A percentile compares a stretch with the other conserved stretches of the same genome.
Evolutionary conservation across 768 basidiomycete genomes (phyloP).

Genomic region (Cyclocybe aegerita): DNA sequence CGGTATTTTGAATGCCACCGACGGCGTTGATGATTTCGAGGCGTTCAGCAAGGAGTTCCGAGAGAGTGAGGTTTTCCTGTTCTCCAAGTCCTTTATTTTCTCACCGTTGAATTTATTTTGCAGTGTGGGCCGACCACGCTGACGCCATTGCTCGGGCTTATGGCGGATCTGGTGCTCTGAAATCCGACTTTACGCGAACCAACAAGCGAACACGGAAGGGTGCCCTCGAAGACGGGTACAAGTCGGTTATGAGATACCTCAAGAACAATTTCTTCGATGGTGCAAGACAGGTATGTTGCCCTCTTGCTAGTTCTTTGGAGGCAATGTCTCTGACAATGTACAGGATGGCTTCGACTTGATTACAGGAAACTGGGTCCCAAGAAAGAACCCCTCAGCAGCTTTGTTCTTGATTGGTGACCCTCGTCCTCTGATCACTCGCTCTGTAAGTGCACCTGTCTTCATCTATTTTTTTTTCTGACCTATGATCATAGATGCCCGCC

Average conservation of each 20-base stretch:
- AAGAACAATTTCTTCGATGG: conserved; percentile 99
- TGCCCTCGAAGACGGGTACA: conserved; percentile 79
- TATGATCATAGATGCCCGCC: conserved; percentile 70
- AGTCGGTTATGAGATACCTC: conserved; percentile 81
- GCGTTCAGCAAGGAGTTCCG: conserved; percentile 81
- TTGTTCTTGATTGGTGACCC: conserved; percentile 74
- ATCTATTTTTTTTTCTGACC: conserved; percentile 3
- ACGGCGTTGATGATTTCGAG: conserved; percentile 80
- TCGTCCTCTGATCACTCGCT: conserved; percentile 80
- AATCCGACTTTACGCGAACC: conserved; percentile 95
- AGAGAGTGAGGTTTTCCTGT: conserved; percentile 58
- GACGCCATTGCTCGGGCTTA: conserved; percentile 89
- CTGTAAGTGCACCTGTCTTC: conserved; percentile 50
- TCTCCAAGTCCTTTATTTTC: background rate
- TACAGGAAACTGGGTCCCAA: conserved; percentile 89
- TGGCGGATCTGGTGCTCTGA: conserved; percentile 92
- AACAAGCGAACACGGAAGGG: conserved; percentile 86
- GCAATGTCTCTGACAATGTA: background rate
- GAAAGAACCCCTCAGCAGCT: conserved; percentile 66
- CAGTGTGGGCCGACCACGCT: conserved; percentile 98
- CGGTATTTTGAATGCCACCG: conserved; percentile 70
- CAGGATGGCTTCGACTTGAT: conserved; percentile 95
- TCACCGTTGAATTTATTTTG: conserved; percentile 1
- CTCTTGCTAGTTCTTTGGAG: background rate
- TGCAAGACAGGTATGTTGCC: conserved; percentile 65